Evolutionary conservation across 768 basidiomycete species (phyloP), one percentile per base, ranked within the genome.

Genomic region (Tylopilus sp.): DNA sequence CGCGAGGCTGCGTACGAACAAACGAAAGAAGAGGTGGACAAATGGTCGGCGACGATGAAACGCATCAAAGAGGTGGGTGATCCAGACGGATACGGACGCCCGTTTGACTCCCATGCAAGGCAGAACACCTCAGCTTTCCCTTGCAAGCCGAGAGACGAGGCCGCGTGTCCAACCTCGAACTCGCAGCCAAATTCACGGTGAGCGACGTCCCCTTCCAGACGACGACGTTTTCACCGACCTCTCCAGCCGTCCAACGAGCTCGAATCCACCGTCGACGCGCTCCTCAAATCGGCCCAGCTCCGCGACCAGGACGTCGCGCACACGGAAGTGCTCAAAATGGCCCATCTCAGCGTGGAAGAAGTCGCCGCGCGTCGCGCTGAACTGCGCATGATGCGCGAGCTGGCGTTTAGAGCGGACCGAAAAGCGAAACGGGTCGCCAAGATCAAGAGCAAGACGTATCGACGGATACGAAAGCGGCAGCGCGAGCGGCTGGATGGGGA

Each of bases 401-500:
- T 98, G 36, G 87, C 93, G 76, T 97, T 96, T 73, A 85, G 95
- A 6, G 92, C 92, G 0, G 96, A 98, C 61, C 75, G 82, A 31
- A 94, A 96, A 68, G 90, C 93, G 17, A 89, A 89, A 64, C 83
- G 95, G 17, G 77, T 96, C 17, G 83, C 87, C 21, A 98, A 95
- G 74, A 99, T 99, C 72, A 98, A 98, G 76, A 92, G 88, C 68
- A 96, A 93, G 72, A 84, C 91, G 3, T 98, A 93, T 67, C 79
- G 94, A 26, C 86, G 87, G 58, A 77, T 98, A 43, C 85, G 85
- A 63, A 80, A 90, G 67, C 93, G 89, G 65, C 82, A 87, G 63
- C 79, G 80, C 42, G 88, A 85, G 53, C 83, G 82, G 56, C 71
- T 86, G 16, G 73, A 74, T 69, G 55, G 45, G 1, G 56, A 16